phyloP scores from a whole-genome alignment of 352 stramenopile species.

The Pythium periplocum region DNA sequence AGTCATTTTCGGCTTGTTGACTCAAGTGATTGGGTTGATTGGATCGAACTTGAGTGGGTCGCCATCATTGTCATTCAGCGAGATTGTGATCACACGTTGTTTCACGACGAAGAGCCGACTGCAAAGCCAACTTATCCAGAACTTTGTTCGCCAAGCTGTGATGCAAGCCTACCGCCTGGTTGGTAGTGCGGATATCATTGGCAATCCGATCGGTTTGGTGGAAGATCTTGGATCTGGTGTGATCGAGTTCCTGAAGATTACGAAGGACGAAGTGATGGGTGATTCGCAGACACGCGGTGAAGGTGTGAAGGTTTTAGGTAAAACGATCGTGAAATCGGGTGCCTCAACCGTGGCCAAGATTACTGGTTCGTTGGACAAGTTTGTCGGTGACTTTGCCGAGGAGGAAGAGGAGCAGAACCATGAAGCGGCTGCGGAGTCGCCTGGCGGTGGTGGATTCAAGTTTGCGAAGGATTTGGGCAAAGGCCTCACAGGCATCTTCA shows the following conservation, averaged over 20 bases:
- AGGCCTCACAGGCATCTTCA: conserved; percentile 83
- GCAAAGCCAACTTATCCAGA: conserved; percentile 74
- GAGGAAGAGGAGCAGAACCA: conserved; percentile 22
- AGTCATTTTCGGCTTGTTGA: conserved; percentile 74
- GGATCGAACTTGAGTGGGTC: conserved; percentile 83
- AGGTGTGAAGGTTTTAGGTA: conserved; percentile 81
- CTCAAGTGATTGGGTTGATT: conserved; percentile 75
- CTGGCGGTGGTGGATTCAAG: conserved; percentile 46
- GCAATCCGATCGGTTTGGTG: conserved; percentile 82
- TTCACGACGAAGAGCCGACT: conserved; percentile 79
- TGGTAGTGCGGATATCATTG: conserved; percentile 82
- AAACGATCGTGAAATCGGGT: conserved; percentile 77
- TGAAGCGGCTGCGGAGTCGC: not conserved
- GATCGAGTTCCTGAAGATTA: conserved; percentile 86
- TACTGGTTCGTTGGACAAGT: conserved; percentile 80
- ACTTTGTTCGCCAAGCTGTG: conserved; percentile 79
- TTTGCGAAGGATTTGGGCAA: conserved; percentile 84
- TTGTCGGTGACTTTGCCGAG: conserved; percentile 76
- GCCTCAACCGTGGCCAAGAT: conserved; percentile 78
- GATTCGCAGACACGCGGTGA: conserved; percentile 80
- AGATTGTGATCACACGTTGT: conserved; percentile 80
- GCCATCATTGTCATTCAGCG: conserved; percentile 77
- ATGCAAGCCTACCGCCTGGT: conserved; percentile 82
- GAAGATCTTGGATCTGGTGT: conserved; percentile 84
- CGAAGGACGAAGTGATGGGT: conserved; percentile 78